These are phyloP conservation scores for Beauveria bassiana DNA, from an alignment of 2,329 filamentous ascomycete genomes.

Conservation along the genomic window DNA sequence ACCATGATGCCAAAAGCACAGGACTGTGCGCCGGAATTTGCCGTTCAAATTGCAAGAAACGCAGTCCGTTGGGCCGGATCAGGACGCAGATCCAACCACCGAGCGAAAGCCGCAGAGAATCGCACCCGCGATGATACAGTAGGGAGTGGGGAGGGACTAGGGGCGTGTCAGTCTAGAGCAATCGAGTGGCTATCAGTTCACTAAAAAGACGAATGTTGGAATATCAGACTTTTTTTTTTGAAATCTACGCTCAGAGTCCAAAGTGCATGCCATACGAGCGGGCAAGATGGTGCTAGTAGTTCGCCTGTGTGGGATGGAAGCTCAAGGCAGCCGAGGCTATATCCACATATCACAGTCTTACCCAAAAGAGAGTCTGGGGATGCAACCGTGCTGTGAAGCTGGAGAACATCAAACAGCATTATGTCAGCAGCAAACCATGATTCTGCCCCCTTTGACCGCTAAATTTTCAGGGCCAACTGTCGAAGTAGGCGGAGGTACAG, in stretches of 20 bases:
- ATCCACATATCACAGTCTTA: background rate
- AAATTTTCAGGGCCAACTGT: background rate
- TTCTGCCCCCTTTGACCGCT: slow-evolving; percentile 6
- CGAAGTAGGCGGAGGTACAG: background rate
- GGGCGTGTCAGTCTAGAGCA: background rate
- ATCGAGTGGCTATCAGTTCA: background rate
- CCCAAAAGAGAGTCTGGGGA: background rate
- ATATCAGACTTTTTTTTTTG: background rate
- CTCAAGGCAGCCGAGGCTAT: slow-evolving; percentile 6
- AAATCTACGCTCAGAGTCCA: background rate
- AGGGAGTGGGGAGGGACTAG: too few relatives aligned
- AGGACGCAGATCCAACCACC: background rate
- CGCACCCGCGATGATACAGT: background rate
- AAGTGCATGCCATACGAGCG: background rate
- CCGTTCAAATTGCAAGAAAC: background rate
- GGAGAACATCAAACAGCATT: background rate
- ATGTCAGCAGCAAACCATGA: background rate
- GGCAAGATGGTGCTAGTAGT: background rate
- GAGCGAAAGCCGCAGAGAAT: background rate
- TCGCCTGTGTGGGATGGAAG: background rate
- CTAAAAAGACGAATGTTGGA: background rate
- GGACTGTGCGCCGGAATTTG: background rate
- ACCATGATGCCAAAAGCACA: background rate
- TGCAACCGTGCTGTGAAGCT: too few relatives aligned
- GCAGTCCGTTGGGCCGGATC: background rate